Base-by-base conservation (phyloP, 257 asterid genomes). In the Plantago elongata region DNA sequence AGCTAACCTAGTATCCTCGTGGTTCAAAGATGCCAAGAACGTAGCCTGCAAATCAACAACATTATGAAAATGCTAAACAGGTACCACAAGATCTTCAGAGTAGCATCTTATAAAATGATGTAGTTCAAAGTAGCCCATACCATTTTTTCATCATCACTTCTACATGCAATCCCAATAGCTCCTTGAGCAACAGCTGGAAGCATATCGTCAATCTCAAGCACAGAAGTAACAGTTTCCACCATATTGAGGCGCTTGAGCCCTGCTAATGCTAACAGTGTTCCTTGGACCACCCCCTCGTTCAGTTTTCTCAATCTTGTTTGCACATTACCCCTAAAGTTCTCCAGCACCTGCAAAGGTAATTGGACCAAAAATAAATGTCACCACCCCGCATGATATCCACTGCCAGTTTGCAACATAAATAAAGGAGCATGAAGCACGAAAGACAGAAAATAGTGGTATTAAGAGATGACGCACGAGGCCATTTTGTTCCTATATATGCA, bases 171-270 rank as follows among this genome's bases (percentile, higher is more conserved):
- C 27, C 98, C 97, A 34, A 91, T 91, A 62, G 96, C 98, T 61
- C 97, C 98, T 65, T 92, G 97, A 69, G 97, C 98, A 55, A 92
- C 97, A 68, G 98, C 98, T 47, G 98, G 98, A 64, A 93, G 96
- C 99, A 93, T 93, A 75, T 93, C 96, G 48, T 93, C 96, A 56
- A 93, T 84, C 37, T 97, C 75, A 27, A 93, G 85, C 52, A 85
- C 69, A 11, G 92, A 65, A 45, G 95, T 76, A 42, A 87, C 96
- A 62, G 78, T 75, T 65, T 89, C 94, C 0, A 89, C 82, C 99
- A 89, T 93, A 74, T 76, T 83, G 14, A 89, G 79, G 64, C 99
- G 96, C 61, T 87, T 93, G 56, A 93, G 80, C 38, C 97, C 99
- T 11, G 99, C 99, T 68, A 89, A 72, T 54, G 99, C 99, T 71